Percentiles rank a stretch among this genome's conserved stretches.
Conservation (phyloP, 164 flowering plant genomes). For the Magnolia officinalis region DNA sequence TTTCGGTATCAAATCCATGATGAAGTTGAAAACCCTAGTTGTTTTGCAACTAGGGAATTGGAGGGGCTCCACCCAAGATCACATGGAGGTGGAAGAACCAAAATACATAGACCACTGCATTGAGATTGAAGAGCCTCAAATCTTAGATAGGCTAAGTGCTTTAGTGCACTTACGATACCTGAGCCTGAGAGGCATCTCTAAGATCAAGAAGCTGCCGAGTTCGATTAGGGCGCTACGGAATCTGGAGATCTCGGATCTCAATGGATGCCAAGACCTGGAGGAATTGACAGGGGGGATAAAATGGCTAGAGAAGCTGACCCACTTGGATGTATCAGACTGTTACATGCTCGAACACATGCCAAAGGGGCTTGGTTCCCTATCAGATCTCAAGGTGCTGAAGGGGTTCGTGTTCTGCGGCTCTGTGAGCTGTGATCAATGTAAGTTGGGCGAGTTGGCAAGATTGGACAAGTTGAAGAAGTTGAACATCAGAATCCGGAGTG, state of each 20-base stretch:
- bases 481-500: constrained; percentile 19
- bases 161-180: constrained; percentile 24
- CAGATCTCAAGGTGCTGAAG: constrained; percentile 39
- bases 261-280: constrained; percentile 39
- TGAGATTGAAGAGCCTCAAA: constrained; percentile 25
- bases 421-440: constrained; percentile 8
- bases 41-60: constrained; percentile 42
- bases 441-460: constrained; percentile 16
- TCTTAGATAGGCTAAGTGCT: constrained; percentile 14
- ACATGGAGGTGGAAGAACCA: not conserved
- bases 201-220: constrained; percentile 28
- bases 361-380: constrained; percentile 23
- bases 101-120: constrained; percentile 20
- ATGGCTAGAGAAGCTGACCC: constrained; percentile 27
- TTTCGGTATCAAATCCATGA: constrained; percentile 5
- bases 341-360: constrained; percentile 35
- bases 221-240: constrained; percentile 19
- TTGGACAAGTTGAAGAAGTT: constrained; percentile 29
- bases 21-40: constrained; percentile 15
- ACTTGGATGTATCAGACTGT: constrained; percentile 49
- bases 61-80: constrained; percentile 9
- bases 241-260: constrained; percentile 35
- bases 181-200: constrained; percentile 46
- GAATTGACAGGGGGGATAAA: constrained; percentile 20
- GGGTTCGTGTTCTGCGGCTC: constrained; percentile 35